phyloP scores from a whole-genome alignment of 192 early-diverging fungal species.

The Coemansia sp. region DNA sequence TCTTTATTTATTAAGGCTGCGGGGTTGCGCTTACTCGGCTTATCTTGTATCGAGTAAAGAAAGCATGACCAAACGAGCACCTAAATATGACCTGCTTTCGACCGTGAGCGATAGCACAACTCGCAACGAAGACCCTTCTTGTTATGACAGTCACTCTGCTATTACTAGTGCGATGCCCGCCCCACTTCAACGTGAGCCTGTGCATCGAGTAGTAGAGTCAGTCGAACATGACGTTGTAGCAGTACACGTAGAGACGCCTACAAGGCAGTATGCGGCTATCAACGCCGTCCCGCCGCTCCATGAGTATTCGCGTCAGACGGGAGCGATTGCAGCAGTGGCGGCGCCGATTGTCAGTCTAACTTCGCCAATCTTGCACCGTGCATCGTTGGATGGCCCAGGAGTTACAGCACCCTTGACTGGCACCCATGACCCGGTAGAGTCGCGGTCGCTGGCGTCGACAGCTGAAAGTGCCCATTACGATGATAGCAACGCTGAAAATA shows the following conservation, averaged over 20 bases:
- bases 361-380: conserved; percentile 17
- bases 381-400: conserved; percentile 16
- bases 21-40: conserved; percentile 1
- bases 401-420: conserved; percentile 16
- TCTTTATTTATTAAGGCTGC: background rate
- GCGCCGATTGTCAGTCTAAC: conserved; percentile 16
- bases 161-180: background rate
- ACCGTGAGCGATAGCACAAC: conserved; percentile 13
- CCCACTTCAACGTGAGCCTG: background rate
- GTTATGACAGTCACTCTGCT: background rate
- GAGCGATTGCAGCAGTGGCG: conserved; percentile 22
- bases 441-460: conserved; percentile 12
- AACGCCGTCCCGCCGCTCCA: conserved; percentile 28
- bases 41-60: background rate
- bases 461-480: conserved; percentile 9
- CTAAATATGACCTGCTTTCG: conserved; percentile 21
- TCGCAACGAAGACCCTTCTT: background rate
- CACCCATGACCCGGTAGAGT: conserved; percentile 2
- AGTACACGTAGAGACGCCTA: background rate
- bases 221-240: conserved; percentile 4
- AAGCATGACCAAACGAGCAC: conserved; percentile 23
- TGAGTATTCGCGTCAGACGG: conserved; percentile 15
- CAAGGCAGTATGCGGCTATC: conserved; percentile 39
- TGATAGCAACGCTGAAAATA: conserved; percentile 10
- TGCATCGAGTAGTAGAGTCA: background rate